phyloP scores from a whole-genome alignment of 2,329 filamentous ascomycete genomes.

The Fusarium transvaalense region DNA sequence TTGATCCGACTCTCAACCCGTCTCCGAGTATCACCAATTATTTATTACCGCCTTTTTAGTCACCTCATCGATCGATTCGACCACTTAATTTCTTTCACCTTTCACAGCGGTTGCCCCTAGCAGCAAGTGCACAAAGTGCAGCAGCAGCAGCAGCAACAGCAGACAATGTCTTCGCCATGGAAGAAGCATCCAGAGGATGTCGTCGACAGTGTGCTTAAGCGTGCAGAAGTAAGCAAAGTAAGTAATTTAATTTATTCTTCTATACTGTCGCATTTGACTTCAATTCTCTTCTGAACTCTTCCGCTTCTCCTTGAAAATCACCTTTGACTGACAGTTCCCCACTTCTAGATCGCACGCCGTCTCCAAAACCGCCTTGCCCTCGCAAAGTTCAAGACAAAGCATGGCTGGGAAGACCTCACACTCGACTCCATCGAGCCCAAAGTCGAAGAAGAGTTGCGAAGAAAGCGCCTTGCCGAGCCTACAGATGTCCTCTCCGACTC shows the following conservation, averaged over 20 bases:
- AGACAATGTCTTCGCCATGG: conserved; percentile 69
- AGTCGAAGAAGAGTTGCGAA: conserved; percentile 81
- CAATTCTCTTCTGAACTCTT: not conserved
- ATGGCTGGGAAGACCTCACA: conserved; percentile 92
- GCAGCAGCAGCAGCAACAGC: conserved; percentile 42
- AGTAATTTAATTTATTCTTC: conserved; percentile 42
- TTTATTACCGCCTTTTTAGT: conserved; percentile 4
- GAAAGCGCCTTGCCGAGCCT: conserved; percentile 72
- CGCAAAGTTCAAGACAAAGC: conserved; percentile 96
- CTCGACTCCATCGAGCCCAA: conserved; percentile 88
- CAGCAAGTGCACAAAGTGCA: conserved; percentile 37
- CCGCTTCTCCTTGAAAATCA: not conserved
- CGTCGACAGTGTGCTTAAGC: conserved; percentile 76
- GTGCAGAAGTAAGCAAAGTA: conserved; percentile 82
- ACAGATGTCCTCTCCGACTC: conserved; percentile 87
- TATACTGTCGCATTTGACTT: not conserved
- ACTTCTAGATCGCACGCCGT: conserved; percentile 84
- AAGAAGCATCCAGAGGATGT: conserved; percentile 74
- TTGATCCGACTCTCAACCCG: not conserved
- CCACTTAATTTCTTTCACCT: conserved; percentile 2
- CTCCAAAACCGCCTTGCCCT: conserved; percentile 94
- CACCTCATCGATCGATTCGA: conserved; percentile 14
- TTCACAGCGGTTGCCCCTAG: conserved; percentile 39
- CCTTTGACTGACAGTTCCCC: conserved; percentile 39
- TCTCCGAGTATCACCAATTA: conserved; percentile 1